A percentile compares a stretch with the other conserved stretches of the same genome.
Conservation (phyloP, 306 rosid species). For the Amphicarpaea edgeworthii region DNA sequence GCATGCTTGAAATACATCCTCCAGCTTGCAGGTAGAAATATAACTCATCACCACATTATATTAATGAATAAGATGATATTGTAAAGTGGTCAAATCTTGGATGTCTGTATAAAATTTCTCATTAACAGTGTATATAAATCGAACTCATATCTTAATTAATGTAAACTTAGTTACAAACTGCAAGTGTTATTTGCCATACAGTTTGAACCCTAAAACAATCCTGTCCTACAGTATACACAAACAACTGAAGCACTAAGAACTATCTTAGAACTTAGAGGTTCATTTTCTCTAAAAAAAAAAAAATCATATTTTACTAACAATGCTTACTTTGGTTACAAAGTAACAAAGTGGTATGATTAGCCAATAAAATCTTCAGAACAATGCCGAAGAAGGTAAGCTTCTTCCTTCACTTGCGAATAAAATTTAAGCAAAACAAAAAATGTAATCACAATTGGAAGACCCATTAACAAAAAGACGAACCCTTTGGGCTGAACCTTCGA, state of each 20-base stretch:
- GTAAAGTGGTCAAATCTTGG: too few relatives aligned
- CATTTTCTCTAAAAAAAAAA: neutral
- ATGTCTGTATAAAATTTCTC: too few relatives aligned
- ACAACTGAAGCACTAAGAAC: neutral
- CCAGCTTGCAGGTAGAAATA: too few relatives aligned
- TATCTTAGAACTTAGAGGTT: slow-evolving; percentile 2
- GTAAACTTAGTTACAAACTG: neutral
- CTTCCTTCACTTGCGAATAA: neutral
- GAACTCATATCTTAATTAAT: neutral
- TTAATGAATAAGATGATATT: too few relatives aligned
- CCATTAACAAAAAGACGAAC: too few relatives aligned
- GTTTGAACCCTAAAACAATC: neutral
- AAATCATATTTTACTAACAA: neutral
- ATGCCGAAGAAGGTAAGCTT: neutral
- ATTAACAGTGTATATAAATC: too few relatives aligned
- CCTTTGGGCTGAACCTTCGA: too few relatives aligned
- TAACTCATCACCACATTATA: too few relatives aligned
- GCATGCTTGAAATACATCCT: too few relatives aligned
- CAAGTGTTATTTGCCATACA: slow-evolving; percentile 5
- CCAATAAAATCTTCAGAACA: neutral
- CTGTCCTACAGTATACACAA: neutral
- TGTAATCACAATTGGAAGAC: neutral
- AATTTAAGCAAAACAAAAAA: neutral
- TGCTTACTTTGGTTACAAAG: neutral
- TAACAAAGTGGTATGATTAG: neutral